Conservation (phyloP, 176 grass and related monocot genomes). For the Poa annua region DNA sequence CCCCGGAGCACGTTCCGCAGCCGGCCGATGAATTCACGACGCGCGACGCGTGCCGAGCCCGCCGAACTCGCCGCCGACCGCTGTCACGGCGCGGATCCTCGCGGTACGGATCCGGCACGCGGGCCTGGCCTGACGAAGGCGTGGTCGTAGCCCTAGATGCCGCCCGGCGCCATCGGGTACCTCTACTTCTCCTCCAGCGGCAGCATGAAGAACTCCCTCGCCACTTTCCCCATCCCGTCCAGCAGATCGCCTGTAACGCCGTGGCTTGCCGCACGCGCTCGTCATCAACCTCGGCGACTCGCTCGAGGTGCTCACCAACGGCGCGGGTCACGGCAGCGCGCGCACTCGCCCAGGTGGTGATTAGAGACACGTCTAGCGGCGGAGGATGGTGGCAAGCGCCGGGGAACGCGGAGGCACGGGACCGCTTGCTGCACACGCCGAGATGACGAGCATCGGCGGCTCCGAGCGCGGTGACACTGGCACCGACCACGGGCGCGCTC, state of each 20-base stretch:
- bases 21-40: slow-evolving; percentile 61
- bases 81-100: slow-evolving; percentile 39
- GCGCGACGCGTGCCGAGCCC: slow-evolving; percentile 39
- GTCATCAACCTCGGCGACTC: too few species aligned
- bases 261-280: too few species aligned
- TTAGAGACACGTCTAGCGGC: too few species aligned
- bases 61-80: slow-evolving; percentile 44
- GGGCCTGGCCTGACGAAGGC: slow-evolving; percentile 55
- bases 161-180: slow-evolving; percentile 75
- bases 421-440: too few species aligned
- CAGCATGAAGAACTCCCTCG: slow-evolving; percentile 86
- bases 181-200: slow-evolving; percentile 87
- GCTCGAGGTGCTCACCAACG: too few species aligned
- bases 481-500: too few species aligned
- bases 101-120: background rate
- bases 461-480: too few species aligned
- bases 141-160: slow-evolving; percentile 85
- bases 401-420: too few species aligned
- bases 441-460: too few species aligned
- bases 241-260: slow-evolving; percentile 57
- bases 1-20: slow-evolving; percentile 72
- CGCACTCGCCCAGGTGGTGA: too few species aligned
- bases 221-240: slow-evolving; percentile 63
- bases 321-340: too few species aligned
- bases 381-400: too few species aligned